Evolutionary conservation across 1,139 yeast genomes (phyloP).

Genomic region (Debaryomyces fabryi): DNA sequence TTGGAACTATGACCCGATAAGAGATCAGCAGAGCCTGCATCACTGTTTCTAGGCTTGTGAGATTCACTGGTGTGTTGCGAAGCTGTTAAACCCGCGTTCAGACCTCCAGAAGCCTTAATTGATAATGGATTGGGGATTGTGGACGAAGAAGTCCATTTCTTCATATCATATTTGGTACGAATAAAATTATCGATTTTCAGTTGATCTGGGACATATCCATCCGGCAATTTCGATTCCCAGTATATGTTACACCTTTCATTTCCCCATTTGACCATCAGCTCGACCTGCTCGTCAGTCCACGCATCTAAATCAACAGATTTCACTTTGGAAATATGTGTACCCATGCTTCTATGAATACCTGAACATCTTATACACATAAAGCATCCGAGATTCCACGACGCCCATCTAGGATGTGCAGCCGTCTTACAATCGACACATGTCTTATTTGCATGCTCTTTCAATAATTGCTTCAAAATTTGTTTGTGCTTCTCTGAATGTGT

Average conservation of each 20-base stretch:
- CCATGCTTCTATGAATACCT: constrained; percentile 93
- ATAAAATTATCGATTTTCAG: constrained; percentile 87
- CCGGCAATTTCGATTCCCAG: constrained; percentile 85
- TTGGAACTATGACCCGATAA: background rate
- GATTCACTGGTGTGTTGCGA: background rate
- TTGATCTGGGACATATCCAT: constrained; percentile 74
- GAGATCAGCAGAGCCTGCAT: background rate
- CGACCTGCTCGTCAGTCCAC: constrained; percentile 94
- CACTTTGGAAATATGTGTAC: constrained; percentile 87
- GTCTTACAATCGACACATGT: constrained; percentile 91
- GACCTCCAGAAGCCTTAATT: constrained; percentile 16
- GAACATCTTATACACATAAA: constrained; percentile 91
- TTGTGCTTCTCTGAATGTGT: constrained; percentile 58
- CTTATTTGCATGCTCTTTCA: constrained; percentile 75
- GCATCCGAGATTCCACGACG: constrained; percentile 93
- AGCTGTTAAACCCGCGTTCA: background rate
- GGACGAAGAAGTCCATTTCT: constrained; percentile 71
- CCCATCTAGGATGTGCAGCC: constrained; percentile 94
- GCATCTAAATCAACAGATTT: constrained; percentile 93
- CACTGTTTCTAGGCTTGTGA: background rate
- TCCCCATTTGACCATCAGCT: constrained; percentile 84
- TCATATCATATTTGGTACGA: constrained; percentile 85
- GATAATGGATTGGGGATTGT: constrained; percentile 62
- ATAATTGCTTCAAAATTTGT: constrained; percentile 69
- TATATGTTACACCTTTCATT: constrained; percentile 71